Evolutionary conservation across 371 early-diverging fungal species (phyloP).

Genomic region (Circinella minor): DNA sequence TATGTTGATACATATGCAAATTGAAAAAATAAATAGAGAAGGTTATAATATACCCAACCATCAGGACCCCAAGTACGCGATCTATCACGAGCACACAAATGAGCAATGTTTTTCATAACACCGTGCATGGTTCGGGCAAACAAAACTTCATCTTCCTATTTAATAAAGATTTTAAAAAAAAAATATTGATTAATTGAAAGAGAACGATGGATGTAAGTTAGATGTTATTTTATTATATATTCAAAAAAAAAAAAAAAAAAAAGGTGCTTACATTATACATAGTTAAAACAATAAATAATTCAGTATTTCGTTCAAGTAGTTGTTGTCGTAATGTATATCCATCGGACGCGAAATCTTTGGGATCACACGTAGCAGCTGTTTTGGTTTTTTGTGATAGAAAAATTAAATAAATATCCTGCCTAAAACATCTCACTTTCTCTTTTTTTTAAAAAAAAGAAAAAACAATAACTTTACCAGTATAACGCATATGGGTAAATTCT

Average conservation of each 20-base stretch:
- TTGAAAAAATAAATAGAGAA: too few relatives aligned
- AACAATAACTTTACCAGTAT: constrained; percentile 45
- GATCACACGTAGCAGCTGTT: constrained; percentile 78
- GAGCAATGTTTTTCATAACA: constrained; percentile 90
- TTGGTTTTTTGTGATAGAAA: too few relatives aligned
- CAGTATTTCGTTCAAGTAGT: constrained; percentile 75
- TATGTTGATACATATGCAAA: constrained; percentile 40
- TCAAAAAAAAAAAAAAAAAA: not conserved
- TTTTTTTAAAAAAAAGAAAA: too few relatives aligned
- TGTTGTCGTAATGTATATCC: constrained; percentile 85
- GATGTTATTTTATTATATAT: too few relatives aligned
- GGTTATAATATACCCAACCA: constrained; percentile 65
- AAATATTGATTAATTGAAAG: too few relatives aligned
- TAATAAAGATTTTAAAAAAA: not conserved
- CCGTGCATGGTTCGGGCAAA: constrained; percentile 91
- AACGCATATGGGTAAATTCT: constrained; percentile 82
- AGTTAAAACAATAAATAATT: constrained; percentile 89
- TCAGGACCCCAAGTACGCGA: constrained; percentile 85
- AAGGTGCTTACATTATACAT: constrained; percentile 85
- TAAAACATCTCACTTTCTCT: too few relatives aligned
- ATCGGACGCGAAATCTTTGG: constrained; percentile 75
- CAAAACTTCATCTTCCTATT: constrained; percentile 85
- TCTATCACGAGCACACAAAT: constrained; percentile 81
- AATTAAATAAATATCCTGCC: too few relatives aligned
- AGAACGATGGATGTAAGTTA: too few relatives aligned